Conservation (phyloP, 2,329 filamentous ascomycete genomes). For the Arthroderma sp. region DNA sequence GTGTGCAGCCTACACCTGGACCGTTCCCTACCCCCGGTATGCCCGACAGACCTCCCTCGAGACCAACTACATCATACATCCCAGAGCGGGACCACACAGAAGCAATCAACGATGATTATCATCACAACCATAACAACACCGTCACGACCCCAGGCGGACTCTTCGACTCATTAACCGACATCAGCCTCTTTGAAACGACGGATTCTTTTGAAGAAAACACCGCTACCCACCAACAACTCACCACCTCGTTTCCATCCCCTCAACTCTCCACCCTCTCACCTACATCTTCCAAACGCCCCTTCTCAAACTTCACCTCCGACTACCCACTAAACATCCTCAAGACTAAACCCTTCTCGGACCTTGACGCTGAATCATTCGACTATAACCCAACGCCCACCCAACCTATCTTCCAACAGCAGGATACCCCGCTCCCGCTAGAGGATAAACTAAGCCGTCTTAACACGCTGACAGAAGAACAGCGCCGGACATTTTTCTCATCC, state of each 20-base stretch:
- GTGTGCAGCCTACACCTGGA: background rate
- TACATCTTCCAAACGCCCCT: slow-evolving; percentile 17
- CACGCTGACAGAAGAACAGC: slow-evolving; percentile 24
- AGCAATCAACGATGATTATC: slow-evolving; percentile 16
- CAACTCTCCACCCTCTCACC: slow-evolving; percentile 18
- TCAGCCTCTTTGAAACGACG: slow-evolving; percentile 11
- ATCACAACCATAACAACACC: slow-evolving; percentile 2
- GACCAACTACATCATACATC: background rate
- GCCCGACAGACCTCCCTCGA: background rate
- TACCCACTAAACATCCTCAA: slow-evolving; percentile 34
- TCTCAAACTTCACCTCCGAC: slow-evolving; percentile 28
- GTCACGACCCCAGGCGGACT: slow-evolving; percentile 6
- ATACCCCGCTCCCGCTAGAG: slow-evolving; percentile 16
- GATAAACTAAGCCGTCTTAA: slow-evolving; percentile 27
- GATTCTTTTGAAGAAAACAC: slow-evolving; percentile 1
- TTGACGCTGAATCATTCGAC: slow-evolving; percentile 39
- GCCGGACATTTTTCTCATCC: slow-evolving; percentile 38
- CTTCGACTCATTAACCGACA: slow-evolving; percentile 11
- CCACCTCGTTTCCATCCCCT: slow-evolving; percentile 4
- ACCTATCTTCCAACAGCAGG: slow-evolving; percentile 13
- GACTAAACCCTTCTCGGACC: slow-evolving; percentile 34
- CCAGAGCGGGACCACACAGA: background rate
- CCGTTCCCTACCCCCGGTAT: slow-evolving; percentile 3
- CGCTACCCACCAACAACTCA: slow-evolving; percentile 4
- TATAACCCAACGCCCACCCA: slow-evolving; percentile 21